Evolutionary conservation across 1,139 yeast genomes (phyloP), one percentile per base, ranked within the genome.

Genomic region (Pichia sp.): DNA sequence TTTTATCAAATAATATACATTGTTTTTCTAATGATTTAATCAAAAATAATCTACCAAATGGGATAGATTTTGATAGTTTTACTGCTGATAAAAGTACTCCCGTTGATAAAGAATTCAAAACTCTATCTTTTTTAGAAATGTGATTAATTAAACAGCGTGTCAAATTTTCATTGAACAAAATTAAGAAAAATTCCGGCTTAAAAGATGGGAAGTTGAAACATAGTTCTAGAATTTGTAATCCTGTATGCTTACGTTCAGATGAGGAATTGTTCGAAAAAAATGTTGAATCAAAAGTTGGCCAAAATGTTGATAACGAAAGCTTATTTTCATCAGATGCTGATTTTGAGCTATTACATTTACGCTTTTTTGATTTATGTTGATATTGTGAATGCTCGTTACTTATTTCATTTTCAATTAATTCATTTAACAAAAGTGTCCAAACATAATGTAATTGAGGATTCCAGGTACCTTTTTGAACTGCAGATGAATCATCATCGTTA

Each of bases 221-320:
- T 48, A 77, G 72, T 41, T 69, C 73, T 59, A 91, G 81, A 7
- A 91, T 76, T 60, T 87, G 87, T 61, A 91, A 81, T 0, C 98
- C 99, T 80, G 89, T 80, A 67, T 77, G 87, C 65, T 91, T 93
- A 56, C 96, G 76, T 67, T 91, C 98, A 45, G 84, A 81, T 0
- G 96, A 87, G 0, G 96, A 76, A 58, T 85, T 81, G 34, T 79
- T 81, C 5, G 89, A 73, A 62, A 93, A 91, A 55, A 87, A 79
- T 1, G 85, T 76, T 62, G 89, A 95, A 64, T 91, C 98, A 13
- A 91, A 79, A 4, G 77, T 75, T 60, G 81, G 79, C 96, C 96
- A 90, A 67, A 93, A 90, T 53, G 87, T 95, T 31, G 76, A 73
- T 42, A 90, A 34, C n/a, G 51, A 25, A 16, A 54, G 31, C 19